Evolutionary conservation across 2,329 filamentous ascomycete species (phyloP).

Genomic region (Calonectria pauciramosa): DNA sequence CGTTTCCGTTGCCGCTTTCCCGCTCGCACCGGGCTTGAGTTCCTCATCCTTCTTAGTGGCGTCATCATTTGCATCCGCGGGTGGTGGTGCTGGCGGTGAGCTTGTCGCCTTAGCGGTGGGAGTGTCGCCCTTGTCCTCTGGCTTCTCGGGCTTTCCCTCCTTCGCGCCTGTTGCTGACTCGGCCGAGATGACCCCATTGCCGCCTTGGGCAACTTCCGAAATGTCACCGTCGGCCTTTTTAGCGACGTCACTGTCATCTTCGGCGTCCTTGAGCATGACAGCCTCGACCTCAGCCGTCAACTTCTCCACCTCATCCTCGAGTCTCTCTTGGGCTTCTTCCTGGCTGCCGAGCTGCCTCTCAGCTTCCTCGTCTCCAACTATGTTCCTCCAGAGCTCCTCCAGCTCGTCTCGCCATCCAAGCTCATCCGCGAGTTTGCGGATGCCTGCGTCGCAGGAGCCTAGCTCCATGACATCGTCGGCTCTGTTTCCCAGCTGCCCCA

Average conservation of each 20-base stretch:
- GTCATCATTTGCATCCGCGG: background rate
- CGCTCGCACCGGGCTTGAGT: background rate
- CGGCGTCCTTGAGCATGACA: slow-evolving; percentile 48
- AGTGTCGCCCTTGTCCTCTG: background rate
- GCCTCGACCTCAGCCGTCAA: slow-evolving; percentile 53
- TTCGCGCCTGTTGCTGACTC: background rate
- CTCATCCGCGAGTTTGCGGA: slow-evolving; percentile 81
- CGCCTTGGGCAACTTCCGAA: background rate
- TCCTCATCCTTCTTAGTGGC: background rate
- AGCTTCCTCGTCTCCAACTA: slow-evolving; percentile 73
- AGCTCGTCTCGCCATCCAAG: slow-evolving; percentile 91
- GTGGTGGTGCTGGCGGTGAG: slow-evolving; percentile 3
- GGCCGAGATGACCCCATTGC: background rate
- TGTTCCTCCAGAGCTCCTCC: slow-evolving; percentile 78
- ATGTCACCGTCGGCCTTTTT: background rate
- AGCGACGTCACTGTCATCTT: background rate
- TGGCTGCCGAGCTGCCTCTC: slow-evolving; percentile 58
- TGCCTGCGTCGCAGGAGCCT: slow-evolving; percentile 86
- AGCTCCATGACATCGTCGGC: slow-evolving; percentile 88
- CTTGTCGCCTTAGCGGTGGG: slow-evolving; percentile 9
- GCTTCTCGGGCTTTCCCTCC: background rate
- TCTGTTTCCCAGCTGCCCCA: slow-evolving; percentile 82
- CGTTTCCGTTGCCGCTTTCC: slow-evolving; percentile 8
- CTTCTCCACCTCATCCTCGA: slow-evolving; percentile 61
- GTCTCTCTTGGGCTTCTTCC: slow-evolving; percentile 55